Percentiles rank a stretch among this genome's conserved stretches.
Conservation (phyloP, 2,329 filamentous ascomycete genomes). For the Amauroascus verrucosus region DNA sequence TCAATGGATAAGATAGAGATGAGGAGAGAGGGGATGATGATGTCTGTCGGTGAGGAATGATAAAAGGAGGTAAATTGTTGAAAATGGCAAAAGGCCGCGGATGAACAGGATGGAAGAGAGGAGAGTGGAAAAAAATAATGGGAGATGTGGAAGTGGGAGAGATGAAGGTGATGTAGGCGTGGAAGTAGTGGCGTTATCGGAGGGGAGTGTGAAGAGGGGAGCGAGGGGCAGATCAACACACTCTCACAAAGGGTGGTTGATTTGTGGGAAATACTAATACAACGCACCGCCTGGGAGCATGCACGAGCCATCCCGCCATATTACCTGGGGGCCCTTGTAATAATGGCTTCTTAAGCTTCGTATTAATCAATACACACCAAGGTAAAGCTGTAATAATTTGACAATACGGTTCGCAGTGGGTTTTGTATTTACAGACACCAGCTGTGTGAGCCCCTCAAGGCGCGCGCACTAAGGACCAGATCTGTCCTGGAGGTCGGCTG, state of each 20-base stretch:
- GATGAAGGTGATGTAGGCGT: slow-evolving; percentile 7
- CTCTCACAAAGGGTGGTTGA: not conserved
- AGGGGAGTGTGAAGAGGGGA: slow-evolving; percentile 2
- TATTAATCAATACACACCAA: not conserved
- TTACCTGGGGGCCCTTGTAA: slow-evolving; percentile 6
- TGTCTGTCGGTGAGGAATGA: slow-evolving; percentile 1
- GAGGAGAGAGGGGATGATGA: not conserved
- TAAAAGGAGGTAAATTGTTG: slow-evolving; percentile 18
- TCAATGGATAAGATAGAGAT: not conserved
- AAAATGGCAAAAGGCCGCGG: slow-evolving; percentile 16
- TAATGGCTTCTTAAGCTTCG: slow-evolving; percentile 4
- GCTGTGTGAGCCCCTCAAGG: not conserved
- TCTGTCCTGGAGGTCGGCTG: not conserved
- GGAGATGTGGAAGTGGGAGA: slow-evolving; percentile 12
- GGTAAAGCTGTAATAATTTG: not conserved
- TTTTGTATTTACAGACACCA: not conserved
- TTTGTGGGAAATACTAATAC: slow-evolving; percentile 1
- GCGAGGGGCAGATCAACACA: slow-evolving; percentile 10
- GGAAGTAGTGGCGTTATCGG: slow-evolving; percentile 8
- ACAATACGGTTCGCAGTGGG: not conserved
- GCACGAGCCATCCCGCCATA: slow-evolving; percentile 7
- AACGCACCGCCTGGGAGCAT: slow-evolving; percentile 3
- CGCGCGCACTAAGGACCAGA: not conserved
- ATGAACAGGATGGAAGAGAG: slow-evolving; percentile 16
- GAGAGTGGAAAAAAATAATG: slow-evolving; percentile 18